Percentiles rank a stretch among this genome's conserved stretches.
Evolutionary conservation across 73 alveolate genomes (phyloP).

Genomic region (Symbiodinium pilosum): DNA sequence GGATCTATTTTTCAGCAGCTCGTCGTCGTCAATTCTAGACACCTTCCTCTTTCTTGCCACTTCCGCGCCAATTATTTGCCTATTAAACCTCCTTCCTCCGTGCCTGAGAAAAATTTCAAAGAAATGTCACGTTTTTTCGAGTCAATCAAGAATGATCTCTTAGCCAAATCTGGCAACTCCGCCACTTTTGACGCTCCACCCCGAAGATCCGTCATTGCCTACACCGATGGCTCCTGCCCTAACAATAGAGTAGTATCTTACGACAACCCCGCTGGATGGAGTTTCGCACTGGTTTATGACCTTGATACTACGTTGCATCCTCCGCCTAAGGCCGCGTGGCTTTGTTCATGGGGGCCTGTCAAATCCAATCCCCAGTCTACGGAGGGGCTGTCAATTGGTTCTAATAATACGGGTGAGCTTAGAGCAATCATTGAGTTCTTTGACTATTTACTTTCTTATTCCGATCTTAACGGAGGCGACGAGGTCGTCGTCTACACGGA

Average conservation of each 20-base stretch:
- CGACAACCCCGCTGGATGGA: no score
- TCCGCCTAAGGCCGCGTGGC: no score
- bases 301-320: no score
- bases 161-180: neutral
- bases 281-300: no score
- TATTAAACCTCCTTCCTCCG: neutral
- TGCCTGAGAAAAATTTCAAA: no score
- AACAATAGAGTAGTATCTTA: neutral
- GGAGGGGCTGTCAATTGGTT: neutral
- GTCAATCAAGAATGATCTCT: neutral
- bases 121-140: neutral
- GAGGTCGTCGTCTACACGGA: neutral
- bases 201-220: neutral
- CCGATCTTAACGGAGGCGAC: neutral
- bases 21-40: neutral
- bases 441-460: neutral
- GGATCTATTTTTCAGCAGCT: neutral
- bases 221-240: slow-evolving; percentile 10
- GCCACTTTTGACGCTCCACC: no score
- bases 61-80: neutral
- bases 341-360: no score
- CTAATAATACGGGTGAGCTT: neutral
- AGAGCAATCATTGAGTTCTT: neutral
- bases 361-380: no score
- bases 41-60: neutral